Conservation (phyloP, 805 yeast species). For the Saccharomyces cerevisiae region DNA sequence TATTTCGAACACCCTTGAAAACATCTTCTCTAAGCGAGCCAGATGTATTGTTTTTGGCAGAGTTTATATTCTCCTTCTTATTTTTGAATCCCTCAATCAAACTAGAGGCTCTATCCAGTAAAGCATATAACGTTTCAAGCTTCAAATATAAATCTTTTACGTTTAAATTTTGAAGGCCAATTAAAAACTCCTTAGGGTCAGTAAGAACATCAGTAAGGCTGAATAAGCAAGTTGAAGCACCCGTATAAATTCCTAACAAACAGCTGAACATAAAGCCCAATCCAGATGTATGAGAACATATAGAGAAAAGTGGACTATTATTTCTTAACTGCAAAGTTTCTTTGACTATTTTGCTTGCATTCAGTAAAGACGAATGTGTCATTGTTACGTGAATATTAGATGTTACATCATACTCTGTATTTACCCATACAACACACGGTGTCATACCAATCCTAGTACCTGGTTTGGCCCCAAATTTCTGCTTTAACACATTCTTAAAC, state of each 20-base stretch:
- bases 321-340: slow-evolving; percentile 83
- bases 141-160: slow-evolving; percentile 83
- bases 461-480: slow-evolving; percentile 15
- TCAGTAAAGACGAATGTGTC: slow-evolving; percentile 58
- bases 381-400: slow-evolving; percentile 24
- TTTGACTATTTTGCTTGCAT: slow-evolving; percentile 79
- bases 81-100: slow-evolving; percentile 12
- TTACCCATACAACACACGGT: slow-evolving; percentile 27
- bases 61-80: slow-evolving; percentile 1
- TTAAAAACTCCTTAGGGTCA: slow-evolving; percentile 63
- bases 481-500: slow-evolving; percentile 14
- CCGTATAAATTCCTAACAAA: slow-evolving; percentile 75
- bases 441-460: slow-evolving; percentile 29
- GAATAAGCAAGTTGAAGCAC: slow-evolving; percentile 75
- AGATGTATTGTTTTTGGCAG: slow-evolving; percentile 9
- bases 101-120: slow-evolving; percentile 57
- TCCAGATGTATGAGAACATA: slow-evolving; percentile 78
- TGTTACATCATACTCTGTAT: slow-evolving; percentile 16
- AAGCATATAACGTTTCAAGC: slow-evolving; percentile 71
- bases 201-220: slow-evolving; percentile 70
- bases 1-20: slow-evolving; percentile 59
- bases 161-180: slow-evolving; percentile 63
- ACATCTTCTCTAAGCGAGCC: slow-evolving; percentile 16
- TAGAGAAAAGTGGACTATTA: slow-evolving; percentile 66
- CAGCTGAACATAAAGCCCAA: slow-evolving; percentile 85